phyloP scores from a whole-genome alignment of 495 filamentous ascomycete species.

The Penicillium parvum region DNA sequence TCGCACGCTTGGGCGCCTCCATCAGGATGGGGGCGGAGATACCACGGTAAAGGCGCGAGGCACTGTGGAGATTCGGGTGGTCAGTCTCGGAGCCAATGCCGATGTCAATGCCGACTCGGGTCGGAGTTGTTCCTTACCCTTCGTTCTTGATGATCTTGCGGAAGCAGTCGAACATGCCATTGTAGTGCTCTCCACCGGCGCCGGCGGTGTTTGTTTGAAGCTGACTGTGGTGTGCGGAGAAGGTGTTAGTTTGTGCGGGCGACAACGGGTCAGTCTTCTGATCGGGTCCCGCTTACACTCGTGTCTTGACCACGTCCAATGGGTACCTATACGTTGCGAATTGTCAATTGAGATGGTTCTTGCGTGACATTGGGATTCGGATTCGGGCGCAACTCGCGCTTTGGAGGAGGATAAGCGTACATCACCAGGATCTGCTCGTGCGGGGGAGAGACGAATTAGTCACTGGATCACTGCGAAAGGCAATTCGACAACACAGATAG shows the following conservation, averaged over 20 bases:
- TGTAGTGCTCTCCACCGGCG: slow-evolving; percentile 75
- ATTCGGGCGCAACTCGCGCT: not conserved
- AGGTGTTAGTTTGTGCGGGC: slow-evolving; percentile 10
- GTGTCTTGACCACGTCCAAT: slow-evolving; percentile 95
- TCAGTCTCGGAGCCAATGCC: slow-evolving; percentile 6
- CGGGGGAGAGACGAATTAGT: slow-evolving; percentile 28
- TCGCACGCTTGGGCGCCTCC: slow-evolving; percentile 98
- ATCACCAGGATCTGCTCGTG: slow-evolving; percentile 74
- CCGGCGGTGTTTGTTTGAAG: slow-evolving; percentile 67
- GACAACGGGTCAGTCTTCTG: slow-evolving; percentile 10
- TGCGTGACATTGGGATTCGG: not conserved
- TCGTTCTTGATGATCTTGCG: slow-evolving; percentile 91
- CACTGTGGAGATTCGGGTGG: slow-evolving; percentile 39
- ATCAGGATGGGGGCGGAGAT: slow-evolving; percentile 95
- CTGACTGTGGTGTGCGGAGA: slow-evolving; percentile 52
- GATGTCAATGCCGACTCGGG: not conserved
- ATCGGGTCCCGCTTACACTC: slow-evolving; percentile 63
- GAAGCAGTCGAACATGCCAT: slow-evolving; percentile 94
- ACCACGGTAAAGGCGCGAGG: slow-evolving; percentile 88
- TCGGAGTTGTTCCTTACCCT: slow-evolving; percentile 57
- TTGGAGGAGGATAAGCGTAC: slow-evolving; percentile 41
- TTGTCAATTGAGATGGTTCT: slow-evolving; percentile 10
- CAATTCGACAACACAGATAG: not conserved
- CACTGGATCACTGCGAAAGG: slow-evolving; percentile 4
- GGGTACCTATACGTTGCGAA: slow-evolving; percentile 70